phyloP scores from a whole-genome alignment of 441 rosid species.

The Manihot esculenta region DNA sequence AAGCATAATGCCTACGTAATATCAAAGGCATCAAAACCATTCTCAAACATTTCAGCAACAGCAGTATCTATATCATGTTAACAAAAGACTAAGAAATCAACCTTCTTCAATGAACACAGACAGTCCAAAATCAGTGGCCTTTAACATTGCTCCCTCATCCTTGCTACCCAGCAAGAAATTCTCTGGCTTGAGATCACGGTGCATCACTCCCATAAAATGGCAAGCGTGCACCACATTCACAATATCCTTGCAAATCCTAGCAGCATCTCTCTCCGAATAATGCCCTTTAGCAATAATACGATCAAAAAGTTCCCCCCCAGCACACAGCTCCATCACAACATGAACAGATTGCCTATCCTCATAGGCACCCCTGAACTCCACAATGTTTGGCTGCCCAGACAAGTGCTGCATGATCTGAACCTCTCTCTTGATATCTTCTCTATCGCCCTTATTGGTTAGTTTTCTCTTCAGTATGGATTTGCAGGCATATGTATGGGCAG shows the following conservation, averaged over 20 bases:
- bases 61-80: neutral
- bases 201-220: slow-evolving; percentile 93
- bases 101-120: slow-evolving; percentile 95
- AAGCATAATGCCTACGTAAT: neutral
- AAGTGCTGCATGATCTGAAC: slow-evolving; percentile 85
- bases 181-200: slow-evolving; percentile 94
- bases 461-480: slow-evolving; percentile 87
- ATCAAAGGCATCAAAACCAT: neutral
- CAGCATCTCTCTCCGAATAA: slow-evolving; percentile 89
- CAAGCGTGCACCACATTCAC: slow-evolving; percentile 86
- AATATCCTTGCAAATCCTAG: slow-evolving; percentile 58
- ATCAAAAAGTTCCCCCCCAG: slow-evolving; percentile 97
- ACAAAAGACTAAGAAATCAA: slow-evolving; percentile 20
- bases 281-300: slow-evolving; percentile 75
- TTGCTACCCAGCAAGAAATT: slow-evolving; percentile 78
- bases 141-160: slow-evolving; percentile 65
- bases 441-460: slow-evolving; percentile 55
- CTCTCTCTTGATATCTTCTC: slow-evolving; percentile 82
- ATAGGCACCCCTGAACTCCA: slow-evolving; percentile 79
- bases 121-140: slow-evolving; percentile 90
- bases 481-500: slow-evolving; percentile 68
- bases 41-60: slow-evolving; percentile 2
- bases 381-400: slow-evolving; percentile 86
- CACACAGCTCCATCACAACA: slow-evolving; percentile 95
- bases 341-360: slow-evolving; percentile 87